Percentiles rank a stretch among this genome's conserved stretches.
phyloP scores from a whole-genome alignment of 495 filamentous ascomycete genomes.

The Tuber magnatum region DNA sequence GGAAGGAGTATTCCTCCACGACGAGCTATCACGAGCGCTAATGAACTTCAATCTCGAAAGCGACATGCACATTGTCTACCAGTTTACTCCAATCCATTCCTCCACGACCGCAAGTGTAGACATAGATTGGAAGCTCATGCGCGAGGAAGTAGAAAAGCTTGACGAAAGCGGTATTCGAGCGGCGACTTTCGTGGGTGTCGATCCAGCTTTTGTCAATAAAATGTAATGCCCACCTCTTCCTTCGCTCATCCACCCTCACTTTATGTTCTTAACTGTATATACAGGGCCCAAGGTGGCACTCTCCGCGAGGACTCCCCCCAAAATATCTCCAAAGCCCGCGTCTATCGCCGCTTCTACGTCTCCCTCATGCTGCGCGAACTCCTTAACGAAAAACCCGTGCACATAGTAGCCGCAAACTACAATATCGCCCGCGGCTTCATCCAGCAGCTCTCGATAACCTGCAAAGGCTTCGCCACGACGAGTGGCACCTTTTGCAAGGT shows the following conservation, averaged over 20 bases:
- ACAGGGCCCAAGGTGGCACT: conserved; percentile 61
- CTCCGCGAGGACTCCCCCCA: conserved; percentile 58
- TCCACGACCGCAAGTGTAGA: conserved; percentile 46
- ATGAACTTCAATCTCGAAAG: conserved; percentile 75
- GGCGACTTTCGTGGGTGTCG: conserved; percentile 61
- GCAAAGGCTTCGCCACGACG: conserved; percentile 70
- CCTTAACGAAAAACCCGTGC: conserved; percentile 70
- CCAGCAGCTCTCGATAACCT: conserved; percentile 66
- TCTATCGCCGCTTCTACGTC: conserved; percentile 71
- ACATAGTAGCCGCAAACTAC: conserved; percentile 62
- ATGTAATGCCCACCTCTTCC: conserved; percentile 49
- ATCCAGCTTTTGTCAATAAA: conserved; percentile 61
- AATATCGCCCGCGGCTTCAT: conserved; percentile 61
- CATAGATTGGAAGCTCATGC: conserved; percentile 68
- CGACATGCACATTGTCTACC: conserved; percentile 78
- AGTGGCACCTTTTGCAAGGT: conserved; percentile 68
- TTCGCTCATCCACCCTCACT: background rate
- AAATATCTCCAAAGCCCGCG: conserved; percentile 53
- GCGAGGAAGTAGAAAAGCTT: conserved; percentile 60
- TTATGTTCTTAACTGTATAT: background rate
- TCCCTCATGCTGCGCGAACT: conserved; percentile 75
- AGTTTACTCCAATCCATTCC: conserved; percentile 65
- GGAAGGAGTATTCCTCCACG: conserved; percentile 67
- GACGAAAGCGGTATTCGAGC: conserved; percentile 67
- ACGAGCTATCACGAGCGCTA: conserved; percentile 61